phyloP scores from a whole-genome alignment of 352 stramenopile genomes.

The Pythium insidiosum region DNA sequence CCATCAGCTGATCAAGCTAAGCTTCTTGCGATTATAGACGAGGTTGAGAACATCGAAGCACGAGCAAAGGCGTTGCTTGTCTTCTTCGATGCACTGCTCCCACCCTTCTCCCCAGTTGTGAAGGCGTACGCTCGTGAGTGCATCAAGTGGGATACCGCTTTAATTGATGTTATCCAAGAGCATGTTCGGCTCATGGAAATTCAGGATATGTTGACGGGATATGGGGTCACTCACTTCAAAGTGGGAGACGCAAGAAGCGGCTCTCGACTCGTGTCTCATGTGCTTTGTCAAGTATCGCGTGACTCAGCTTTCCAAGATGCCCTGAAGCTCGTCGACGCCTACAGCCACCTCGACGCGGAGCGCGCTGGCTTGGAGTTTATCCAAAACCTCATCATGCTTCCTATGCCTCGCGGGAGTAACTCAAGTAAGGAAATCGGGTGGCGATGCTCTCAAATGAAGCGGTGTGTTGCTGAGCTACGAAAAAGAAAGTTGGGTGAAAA shows the following conservation, averaged over 20 bases:
- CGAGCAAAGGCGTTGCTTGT: conserved; percentile 10
- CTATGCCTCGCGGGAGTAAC: background rate
- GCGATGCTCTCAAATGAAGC: no score
- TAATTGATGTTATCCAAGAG: conserved; percentile 46
- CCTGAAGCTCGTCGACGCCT: conserved; percentile 52
- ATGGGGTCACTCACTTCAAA: conserved; percentile 49
- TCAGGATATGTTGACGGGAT: conserved; percentile 62
- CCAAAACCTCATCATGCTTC: conserved; percentile 45
- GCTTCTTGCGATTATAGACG: conserved; percentile 16
- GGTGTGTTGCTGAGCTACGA: background rate
- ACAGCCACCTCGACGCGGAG: conserved; percentile 39
- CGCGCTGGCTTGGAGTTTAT: conserved; percentile 47
- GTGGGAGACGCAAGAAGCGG: conserved; percentile 37
- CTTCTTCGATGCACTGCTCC: conserved; percentile 26
- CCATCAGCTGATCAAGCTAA: conserved; percentile 13
- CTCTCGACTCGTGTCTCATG: conserved; percentile 41
- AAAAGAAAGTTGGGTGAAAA: background rate
- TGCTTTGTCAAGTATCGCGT: conserved; percentile 38
- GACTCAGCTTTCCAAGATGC: conserved; percentile 44
- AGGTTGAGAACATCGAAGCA: conserved; percentile 15
- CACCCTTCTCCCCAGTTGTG: conserved; percentile 45
- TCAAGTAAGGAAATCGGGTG: background rate
- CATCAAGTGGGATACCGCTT: conserved; percentile 29
- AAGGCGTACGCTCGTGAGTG: conserved; percentile 34
- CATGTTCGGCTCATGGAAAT: conserved; percentile 67